Evolutionary conservation across 257 asterid species (phyloP).

Genomic region (Agastache rugosa): DNA sequence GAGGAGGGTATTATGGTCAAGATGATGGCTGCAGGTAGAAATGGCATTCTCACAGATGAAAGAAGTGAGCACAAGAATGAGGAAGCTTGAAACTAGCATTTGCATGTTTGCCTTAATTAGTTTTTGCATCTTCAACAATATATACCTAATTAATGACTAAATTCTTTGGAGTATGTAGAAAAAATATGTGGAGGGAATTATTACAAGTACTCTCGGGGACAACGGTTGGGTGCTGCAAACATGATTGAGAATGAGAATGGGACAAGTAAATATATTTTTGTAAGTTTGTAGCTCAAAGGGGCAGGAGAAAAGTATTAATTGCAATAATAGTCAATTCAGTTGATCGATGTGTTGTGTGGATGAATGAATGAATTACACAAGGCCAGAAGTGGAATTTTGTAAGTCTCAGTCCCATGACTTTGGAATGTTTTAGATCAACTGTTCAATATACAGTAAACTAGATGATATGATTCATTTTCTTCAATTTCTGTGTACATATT

Average conservation of each 20-base stretch:
- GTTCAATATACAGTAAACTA: no score
- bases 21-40: no score
- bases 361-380: not conserved
- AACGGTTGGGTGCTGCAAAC: no score
- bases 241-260: not conserved
- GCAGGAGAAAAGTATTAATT: no score
- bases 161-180: no score
- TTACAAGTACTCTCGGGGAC: not conserved
- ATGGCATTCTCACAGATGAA: no score
- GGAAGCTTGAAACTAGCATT: no score
- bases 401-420: not conserved
- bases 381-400: not conserved
- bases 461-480: no score
- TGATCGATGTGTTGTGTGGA: not conserved
- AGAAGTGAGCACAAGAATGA: no score
- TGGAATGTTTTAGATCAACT: not conserved
- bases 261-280: not conserved
- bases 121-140: no score
- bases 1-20: constrained; percentile 33
- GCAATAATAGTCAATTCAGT: not conserved
- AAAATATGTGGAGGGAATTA: not conserved
- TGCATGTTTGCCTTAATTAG: not conserved
- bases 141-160: no score
- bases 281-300: not conserved
- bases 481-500: no score